Base-by-base conservation (phyloP, 2,329 filamentous ascomycete genomes). In the Alternaria conjuncta region DNA sequence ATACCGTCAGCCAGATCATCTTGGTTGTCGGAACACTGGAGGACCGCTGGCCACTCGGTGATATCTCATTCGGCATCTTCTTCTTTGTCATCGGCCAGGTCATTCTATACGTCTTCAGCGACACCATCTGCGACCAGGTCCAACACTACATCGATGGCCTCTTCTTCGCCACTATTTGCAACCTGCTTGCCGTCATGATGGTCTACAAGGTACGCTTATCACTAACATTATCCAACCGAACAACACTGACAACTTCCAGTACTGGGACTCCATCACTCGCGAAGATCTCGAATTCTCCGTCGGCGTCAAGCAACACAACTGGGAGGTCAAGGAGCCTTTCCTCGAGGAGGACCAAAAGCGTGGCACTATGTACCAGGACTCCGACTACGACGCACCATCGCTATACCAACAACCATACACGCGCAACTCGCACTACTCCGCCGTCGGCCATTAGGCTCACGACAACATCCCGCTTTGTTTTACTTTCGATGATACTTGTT, bases 211-310 rank as follows among this genome's bases (percentile, higher is more conserved):
- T 90, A 81, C 66, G 83, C 59, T 12, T n/a, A 18, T 18, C 50
- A 9, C 5, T n/a, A 54, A 30, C 47, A 53, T 11, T 32, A 9
- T 12, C 10, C 54, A 25, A 56, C 21, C 32, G 45, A 28, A 11
- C 30, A 7, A 28, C 44, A 61, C 73, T 75, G 67, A 77, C 64
- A 21, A 10, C 18, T 54, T 61, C 66, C 61, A 96, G 94, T 99
- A 97, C 85, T 99, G 96, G 96, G 96, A 99, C 78, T 97, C 94
- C 15, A 99, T 99, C 80, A 99, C 96, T 21, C 94, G 92, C 77
- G 96, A 99, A 82, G 96, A 99, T 80, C 90, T 99, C 70, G 96
- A 99, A 79, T 99, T 99, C 82, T 97, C 94, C 3, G 96, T 99
- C 54, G 95, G 95, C 69, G 93, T 93, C 63, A 93, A 95, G 80